phyloP scores from a whole-genome alignment of 352 stramenopile species.

The Pythium rhizo-oryzae region DNA sequence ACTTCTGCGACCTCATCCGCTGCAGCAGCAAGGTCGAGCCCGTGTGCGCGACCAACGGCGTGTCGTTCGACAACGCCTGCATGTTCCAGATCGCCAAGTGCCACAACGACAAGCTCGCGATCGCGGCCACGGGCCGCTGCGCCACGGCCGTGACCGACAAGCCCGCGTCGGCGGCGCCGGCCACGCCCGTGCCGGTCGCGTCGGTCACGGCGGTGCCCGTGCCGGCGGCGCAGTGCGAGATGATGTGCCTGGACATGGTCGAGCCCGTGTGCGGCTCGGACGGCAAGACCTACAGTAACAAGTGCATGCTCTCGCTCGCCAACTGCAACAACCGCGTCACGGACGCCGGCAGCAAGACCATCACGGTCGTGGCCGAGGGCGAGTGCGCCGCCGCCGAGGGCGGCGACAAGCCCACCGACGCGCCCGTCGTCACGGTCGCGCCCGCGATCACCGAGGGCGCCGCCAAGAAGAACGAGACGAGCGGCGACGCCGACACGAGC shows the following conservation, averaged over 20 bases:
- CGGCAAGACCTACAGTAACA: slow-evolving; percentile 32
- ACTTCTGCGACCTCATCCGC: slow-evolving; percentile 26
- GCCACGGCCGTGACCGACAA: not conserved
- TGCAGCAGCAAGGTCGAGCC: slow-evolving; percentile 21
- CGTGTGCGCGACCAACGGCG: slow-evolving; percentile 39
- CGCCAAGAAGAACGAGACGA: not conserved
- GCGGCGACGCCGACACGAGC: not conserved
- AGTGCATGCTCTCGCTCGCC: slow-evolving; percentile 23
- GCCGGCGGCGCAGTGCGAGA: slow-evolving; percentile 10
- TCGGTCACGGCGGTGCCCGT: not conserved
- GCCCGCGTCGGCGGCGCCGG: not conserved
- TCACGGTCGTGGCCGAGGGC: slow-evolving; percentile 13
- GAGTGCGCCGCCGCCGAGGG: slow-evolving; percentile 1
- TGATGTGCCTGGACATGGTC: slow-evolving; percentile 17
- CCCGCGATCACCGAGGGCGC: not conserved
- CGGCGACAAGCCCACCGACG: not conserved
- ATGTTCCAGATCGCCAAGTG: slow-evolving; percentile 40
- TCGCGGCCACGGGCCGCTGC: slow-evolving; percentile 17
- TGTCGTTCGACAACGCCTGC: slow-evolving; percentile 39
- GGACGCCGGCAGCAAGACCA: not conserved
- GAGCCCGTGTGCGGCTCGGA: slow-evolving; percentile 28
- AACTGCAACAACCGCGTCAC: slow-evolving; percentile 14
- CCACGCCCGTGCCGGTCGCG: not conserved
- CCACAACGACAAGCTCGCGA: slow-evolving; percentile 26
- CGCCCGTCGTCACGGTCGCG: not conserved